phyloP scores from a whole-genome alignment of 169 alveolate genomes.

The Plasmodium ovale region DNA sequence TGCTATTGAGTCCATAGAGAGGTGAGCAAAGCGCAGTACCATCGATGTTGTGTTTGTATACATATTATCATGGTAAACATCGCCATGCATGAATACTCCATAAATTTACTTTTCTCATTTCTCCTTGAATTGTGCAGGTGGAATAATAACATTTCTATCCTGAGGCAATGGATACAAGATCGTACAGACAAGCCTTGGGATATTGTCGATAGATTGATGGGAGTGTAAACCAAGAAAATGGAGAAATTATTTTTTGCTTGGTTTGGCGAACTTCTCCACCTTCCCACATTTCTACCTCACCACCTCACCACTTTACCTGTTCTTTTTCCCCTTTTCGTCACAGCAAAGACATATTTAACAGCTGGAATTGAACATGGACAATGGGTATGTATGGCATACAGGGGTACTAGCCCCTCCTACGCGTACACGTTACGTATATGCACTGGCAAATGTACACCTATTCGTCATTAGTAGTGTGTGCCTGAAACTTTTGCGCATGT shows the following conservation, averaged over 20 bases:
- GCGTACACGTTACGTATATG: background rate
- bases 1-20: slow-evolving; percentile 59
- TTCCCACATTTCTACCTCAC: too few relatives aligned
- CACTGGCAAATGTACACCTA: background rate
- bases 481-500: too few relatives aligned
- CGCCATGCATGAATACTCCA: background rate
- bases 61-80: background rate
- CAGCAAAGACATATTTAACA: slow-evolving; percentile 69
- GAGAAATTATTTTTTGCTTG: background rate
- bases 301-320: too few relatives aligned
- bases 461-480: too few relatives aligned
- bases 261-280: background rate
- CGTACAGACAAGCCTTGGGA: slow-evolving; percentile 54
- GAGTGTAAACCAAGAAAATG: slow-evolving; percentile 47
- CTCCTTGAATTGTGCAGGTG: slow-evolving; percentile 22
- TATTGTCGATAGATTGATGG: slow-evolving; percentile 56
- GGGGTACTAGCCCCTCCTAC: background rate
- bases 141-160: slow-evolving; percentile 63
- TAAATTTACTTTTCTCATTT: background rate
- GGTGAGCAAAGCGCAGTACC: slow-evolving; percentile 49
- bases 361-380: slow-evolving; percentile 34
- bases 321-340: slow-evolving; percentile 10
- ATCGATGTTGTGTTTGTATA: too few relatives aligned
- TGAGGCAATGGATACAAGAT: slow-evolving; percentile 71
- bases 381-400: too few relatives aligned